phyloP scores from a whole-genome alignment of 768 basidiomycete species.

The Serendipita sp. region DNA sequence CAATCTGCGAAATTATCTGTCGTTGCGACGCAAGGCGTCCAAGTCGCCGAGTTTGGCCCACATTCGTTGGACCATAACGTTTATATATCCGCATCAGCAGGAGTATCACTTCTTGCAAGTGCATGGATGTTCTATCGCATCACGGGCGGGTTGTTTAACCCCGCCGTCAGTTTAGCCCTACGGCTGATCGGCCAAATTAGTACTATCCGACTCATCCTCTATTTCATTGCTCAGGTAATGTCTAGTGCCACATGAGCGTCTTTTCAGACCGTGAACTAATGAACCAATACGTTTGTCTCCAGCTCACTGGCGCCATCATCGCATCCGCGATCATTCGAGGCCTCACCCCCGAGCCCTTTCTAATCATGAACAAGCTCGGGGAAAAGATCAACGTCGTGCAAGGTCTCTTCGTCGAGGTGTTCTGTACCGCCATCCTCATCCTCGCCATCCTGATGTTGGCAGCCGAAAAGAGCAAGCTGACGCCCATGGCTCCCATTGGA shows the following conservation, averaged over 20 bases:
- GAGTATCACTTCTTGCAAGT: slow-evolving; percentile 43
- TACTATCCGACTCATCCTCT: slow-evolving; percentile 42
- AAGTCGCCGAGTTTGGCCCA: slow-evolving; percentile 9
- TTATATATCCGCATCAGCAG: slow-evolving; percentile 46
- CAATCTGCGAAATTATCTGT: slow-evolving; percentile 34
- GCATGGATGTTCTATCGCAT: slow-evolving; percentile 54
- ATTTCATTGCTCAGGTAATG: slow-evolving; percentile 41
- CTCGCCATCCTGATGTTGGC: slow-evolving; percentile 59
- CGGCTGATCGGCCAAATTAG: slow-evolving; percentile 39
- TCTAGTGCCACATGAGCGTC: too few relatives aligned
- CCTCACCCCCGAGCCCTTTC: slow-evolving; percentile 38
- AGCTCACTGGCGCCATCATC: slow-evolving; percentile 39
- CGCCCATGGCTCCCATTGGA: slow-evolving; percentile 51
- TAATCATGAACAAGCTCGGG: slow-evolving; percentile 39
- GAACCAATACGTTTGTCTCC: background rate
- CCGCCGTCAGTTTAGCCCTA: slow-evolving; percentile 43
- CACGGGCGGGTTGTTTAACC: slow-evolving; percentile 54
- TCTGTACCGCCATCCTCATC: slow-evolving; percentile 34
- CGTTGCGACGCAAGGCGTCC: slow-evolving; percentile 15
- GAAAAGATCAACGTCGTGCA: slow-evolving; percentile 36
- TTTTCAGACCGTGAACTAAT: too few relatives aligned
- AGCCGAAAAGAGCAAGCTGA: slow-evolving; percentile 49
- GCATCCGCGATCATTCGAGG: slow-evolving; percentile 40
- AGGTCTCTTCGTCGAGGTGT: slow-evolving; percentile 58
- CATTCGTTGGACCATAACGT: slow-evolving; percentile 27